A percentile compares a stretch with the other conserved stretches of the same genome.
phyloP scores from a whole-genome alignment of 352 stramenopile species.

The Phytophthora lateralis region DNA sequence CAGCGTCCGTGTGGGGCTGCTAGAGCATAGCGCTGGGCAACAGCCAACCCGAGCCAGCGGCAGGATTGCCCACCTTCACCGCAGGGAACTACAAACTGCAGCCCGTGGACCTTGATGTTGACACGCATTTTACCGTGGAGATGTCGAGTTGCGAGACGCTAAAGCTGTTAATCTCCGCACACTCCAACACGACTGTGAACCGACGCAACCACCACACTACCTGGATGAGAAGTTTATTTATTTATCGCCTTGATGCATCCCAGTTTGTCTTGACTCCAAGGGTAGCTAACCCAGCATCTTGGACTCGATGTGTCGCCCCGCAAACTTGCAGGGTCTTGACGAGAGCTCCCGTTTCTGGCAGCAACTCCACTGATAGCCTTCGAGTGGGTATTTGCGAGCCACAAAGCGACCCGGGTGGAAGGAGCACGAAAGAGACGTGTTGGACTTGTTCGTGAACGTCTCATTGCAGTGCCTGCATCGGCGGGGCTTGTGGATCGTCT shows the following conservation, averaged over 20 bases:
- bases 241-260: slow-evolving; percentile 19
- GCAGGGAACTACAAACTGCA: slow-evolving; percentile 78
- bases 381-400: slow-evolving; percentile 75
- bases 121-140: slow-evolving; percentile 52
- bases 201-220: slow-evolving; percentile 15
- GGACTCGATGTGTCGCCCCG: slow-evolving; percentile 72
- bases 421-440: slow-evolving; percentile 81
- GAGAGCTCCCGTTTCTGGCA: slow-evolving; percentile 84
- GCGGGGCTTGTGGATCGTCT: slow-evolving; percentile 72
- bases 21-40: slow-evolving; percentile 78
- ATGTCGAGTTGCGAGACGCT: not conserved
- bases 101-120: slow-evolving; percentile 66
- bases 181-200: slow-evolving; percentile 2
- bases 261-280: not conserved
- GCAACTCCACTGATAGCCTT: slow-evolving; percentile 86
- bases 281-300: slow-evolving; percentile 54
- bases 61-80: slow-evolving; percentile 76
- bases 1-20: slow-evolving; percentile 66
- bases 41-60: slow-evolving; percentile 86
- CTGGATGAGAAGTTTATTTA: slow-evolving; percentile 16
- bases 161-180: not conserved
- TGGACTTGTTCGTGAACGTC: slow-evolving; percentile 82
- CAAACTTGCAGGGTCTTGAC: slow-evolving; percentile 81
- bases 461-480: slow-evolving; percentile 85
- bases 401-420: slow-evolving; percentile 80